A percentile compares a stretch with the other conserved stretches of the same genome.
phyloP scores from a whole-genome alignment of 371 early-diverging fungal genomes.

The Rhizopus sp. region DNA sequence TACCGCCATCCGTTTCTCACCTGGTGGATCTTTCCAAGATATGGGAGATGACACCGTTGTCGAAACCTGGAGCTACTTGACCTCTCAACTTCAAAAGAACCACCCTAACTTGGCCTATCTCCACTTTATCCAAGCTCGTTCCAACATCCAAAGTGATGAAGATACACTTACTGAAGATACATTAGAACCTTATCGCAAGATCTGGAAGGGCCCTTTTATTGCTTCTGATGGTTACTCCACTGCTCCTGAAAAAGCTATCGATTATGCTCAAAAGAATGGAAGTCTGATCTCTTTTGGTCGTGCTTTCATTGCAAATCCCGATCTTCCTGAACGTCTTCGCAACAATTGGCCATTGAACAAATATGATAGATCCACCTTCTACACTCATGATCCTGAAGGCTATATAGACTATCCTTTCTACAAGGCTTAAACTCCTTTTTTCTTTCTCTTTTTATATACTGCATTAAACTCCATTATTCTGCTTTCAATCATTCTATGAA shows the following conservation, averaged over 20 bases:
- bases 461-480: no score
- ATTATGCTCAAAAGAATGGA: conserved; percentile 12
- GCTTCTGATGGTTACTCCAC: conserved; percentile 35
- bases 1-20: conserved; percentile 29
- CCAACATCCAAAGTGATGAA: conserved; percentile 13
- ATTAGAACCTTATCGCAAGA: conserved; percentile 28
- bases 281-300: conserved; percentile 26
- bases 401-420: conserved; percentile 21
- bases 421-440: neutral
- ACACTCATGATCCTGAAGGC: conserved; percentile 20
- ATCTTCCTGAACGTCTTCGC: conserved; percentile 19
- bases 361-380: conserved; percentile 21
- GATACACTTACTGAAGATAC: conserved; percentile 3
- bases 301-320: conserved; percentile 26
- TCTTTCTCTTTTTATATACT: neutral
- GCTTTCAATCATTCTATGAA: no score
- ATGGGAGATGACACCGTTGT: conserved; percentile 31
- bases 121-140: conserved; percentile 35
- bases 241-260: conserved; percentile 9
- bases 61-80: conserved; percentile 31
- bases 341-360: conserved; percentile 11
- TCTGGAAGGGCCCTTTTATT: conserved; percentile 39
- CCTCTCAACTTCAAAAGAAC: conserved; percentile 20
- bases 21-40: conserved; percentile 24
- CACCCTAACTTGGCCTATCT: conserved; percentile 32